A percentile compares a stretch with the other conserved stretches of the same genome.
phyloP scores from a whole-genome alignment of 331 rosid genomes.

The Cydonia oblonga region DNA sequence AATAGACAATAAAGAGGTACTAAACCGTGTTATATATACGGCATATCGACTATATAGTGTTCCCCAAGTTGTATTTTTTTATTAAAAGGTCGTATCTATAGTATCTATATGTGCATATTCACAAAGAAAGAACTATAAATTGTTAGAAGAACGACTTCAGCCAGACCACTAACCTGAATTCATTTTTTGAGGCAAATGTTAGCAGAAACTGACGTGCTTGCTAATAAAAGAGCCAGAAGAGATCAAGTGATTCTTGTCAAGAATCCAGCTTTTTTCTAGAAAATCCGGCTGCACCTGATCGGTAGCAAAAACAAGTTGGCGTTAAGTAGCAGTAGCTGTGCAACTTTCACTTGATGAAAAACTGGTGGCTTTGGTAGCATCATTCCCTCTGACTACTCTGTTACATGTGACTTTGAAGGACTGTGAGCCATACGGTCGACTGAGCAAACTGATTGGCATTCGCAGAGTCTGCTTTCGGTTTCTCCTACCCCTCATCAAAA shows the following conservation, averaged over 20 bases:
- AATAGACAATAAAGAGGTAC: neutral
- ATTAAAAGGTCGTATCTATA: neutral
- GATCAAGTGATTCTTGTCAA: conserved; percentile 11
- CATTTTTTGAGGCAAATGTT: conserved; percentile 16
- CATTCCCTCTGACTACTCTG: conserved; percentile 85
- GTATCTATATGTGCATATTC: neutral
- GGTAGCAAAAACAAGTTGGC: conserved; percentile 13
- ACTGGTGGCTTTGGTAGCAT: conserved; percentile 45
- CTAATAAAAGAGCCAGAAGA: conserved; percentile 28
- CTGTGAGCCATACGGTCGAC: conserved; percentile 83
- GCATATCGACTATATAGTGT: neutral
- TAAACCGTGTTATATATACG: neutral
- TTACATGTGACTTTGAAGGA: conserved; percentile 73
- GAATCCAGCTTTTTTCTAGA: conserved; percentile 11
- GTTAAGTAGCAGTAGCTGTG: conserved; percentile 63
- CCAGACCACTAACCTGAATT: conserved; percentile 41
- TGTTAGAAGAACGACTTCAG: neutral
- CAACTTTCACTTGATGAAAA: conserved; percentile 54
- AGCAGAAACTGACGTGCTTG: conserved; percentile 24
- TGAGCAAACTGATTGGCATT: conserved; percentile 89
- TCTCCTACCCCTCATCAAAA: conserved; percentile 84
- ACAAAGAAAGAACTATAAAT: neutral
- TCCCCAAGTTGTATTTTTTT: neutral
- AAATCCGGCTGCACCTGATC: conserved; percentile 21
- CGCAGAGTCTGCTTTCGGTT: conserved; percentile 81